Base-by-base conservation (phyloP, 164 flowering plant genomes). In the Tetrastigma voinierianum region DNA sequence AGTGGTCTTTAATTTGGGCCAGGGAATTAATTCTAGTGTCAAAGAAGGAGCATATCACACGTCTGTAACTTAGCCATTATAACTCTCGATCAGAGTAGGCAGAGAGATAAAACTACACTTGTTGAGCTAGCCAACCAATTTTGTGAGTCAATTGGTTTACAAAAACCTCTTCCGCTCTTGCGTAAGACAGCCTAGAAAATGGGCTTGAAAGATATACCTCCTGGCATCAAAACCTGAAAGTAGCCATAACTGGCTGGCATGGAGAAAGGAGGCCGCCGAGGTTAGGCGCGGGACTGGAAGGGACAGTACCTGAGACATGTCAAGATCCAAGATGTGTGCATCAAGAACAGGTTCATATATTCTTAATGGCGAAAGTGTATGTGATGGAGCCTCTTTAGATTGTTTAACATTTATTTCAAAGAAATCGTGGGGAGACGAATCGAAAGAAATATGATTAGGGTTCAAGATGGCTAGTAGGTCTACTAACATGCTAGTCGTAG, bases 41-140 rank as follows among this genome's bases (percentile, higher is more conserved):
- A 96, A n/a, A n/a, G 98, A 96, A 83, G 95, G 89, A 20, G 99
- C 98, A 62, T 93, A 90, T 79, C n/a, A n/a, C 99, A 90, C 81
- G 88, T 96, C 46, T 96, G 99, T n/a, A n/a, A 98, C 96, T 93
- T n/a, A 96, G 98, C 19, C 88, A 87, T 67, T 96, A 96, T 60
- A 96, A 96, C 80, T 93, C 99, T 1, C n/a, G n/a, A 82, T 93
- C 67, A 78, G 81, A 19, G 91, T 86, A 59, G 90, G 98, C 57
- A 76, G 97, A 70, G n/a, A n/a, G 96, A 93, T 68, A 96, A 96
- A 71, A 88, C 97, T 32, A 79, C 83, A 4, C 86, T 96, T 17
- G 98, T 84, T 15, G 93, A 93, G 74, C 74, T 86, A 20, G 98
- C 97, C 9, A 87, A 82, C 61, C 68, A 58, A 23, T 96, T 93